phyloP scores from a whole-genome alignment of 108 stramenopile species.

The Schizochytrium sp. region DNA sequence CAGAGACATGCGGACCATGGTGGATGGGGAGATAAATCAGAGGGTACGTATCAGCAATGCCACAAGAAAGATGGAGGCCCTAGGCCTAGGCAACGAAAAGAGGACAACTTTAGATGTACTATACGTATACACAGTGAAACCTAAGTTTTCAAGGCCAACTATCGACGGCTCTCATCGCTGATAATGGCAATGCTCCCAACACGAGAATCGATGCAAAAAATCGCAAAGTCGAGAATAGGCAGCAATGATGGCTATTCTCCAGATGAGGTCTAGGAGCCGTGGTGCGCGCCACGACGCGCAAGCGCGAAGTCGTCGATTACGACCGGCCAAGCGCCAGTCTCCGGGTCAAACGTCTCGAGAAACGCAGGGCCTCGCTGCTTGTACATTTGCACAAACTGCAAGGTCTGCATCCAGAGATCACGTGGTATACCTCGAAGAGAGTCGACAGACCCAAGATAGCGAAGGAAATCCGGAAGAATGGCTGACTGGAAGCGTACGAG shows the following conservation, averaged over 20 bases:
- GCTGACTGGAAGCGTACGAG: neutral
- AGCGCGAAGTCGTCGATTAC: neutral
- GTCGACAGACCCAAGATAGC: neutral
- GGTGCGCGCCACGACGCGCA: neutral
- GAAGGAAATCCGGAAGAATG: neutral
- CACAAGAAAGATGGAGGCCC: too few relatives aligned
- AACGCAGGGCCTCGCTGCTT: neutral
- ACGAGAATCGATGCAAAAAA: neutral
- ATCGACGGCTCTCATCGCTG: too few relatives aligned
- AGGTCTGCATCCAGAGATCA: neutral
- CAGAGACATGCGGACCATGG: too few relatives aligned
- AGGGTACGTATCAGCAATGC: too few relatives aligned
- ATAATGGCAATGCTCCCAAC: too few relatives aligned
- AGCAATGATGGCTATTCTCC: too few relatives aligned
- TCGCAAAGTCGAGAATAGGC: neutral
- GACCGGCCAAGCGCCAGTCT: constrained; percentile 9
- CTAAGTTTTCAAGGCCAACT: too few relatives aligned
- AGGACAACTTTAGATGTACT: too few relatives aligned
- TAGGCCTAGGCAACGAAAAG: too few relatives aligned
- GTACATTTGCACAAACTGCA: neutral
- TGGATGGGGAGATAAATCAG: too few relatives aligned
- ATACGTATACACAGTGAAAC: too few relatives aligned
- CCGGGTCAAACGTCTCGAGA: neutral
- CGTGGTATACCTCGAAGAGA: neutral
- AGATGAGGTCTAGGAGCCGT: neutral